phyloP scores from a whole-genome alignment of 805 yeast genomes.

The Deakozyma indianensis region DNA sequence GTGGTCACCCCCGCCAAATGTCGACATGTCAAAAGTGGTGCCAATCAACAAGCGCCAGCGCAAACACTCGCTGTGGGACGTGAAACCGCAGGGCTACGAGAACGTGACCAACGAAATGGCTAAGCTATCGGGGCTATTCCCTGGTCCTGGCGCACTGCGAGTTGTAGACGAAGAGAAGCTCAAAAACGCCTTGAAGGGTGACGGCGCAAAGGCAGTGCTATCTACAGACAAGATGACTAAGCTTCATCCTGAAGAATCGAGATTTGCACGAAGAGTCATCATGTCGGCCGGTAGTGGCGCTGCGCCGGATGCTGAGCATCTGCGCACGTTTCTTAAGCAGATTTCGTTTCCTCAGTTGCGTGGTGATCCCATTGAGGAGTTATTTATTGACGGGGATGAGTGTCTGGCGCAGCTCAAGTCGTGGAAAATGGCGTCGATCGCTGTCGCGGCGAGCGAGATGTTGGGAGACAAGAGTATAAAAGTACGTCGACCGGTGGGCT shows the following conservation, averaged over 20 bases:
- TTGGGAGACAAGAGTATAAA: neutral
- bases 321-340: neutral
- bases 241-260: neutral
- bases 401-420: neutral
- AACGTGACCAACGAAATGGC: slow-evolving; percentile 62
- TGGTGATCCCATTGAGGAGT: neutral
- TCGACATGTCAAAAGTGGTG: too few species aligned
- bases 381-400: neutral
- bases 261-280: neutral
- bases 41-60: slow-evolving; percentile 40
- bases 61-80: slow-evolving; percentile 50
- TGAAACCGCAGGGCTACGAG: slow-evolving; percentile 59
- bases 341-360: neutral
- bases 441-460: neutral
- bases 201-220: neutral
- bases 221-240: neutral
- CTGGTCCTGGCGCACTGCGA: slow-evolving; percentile 43
- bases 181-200: neutral
- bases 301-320: neutral
- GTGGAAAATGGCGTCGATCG: neutral
- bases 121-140: slow-evolving; percentile 65
- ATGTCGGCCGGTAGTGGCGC: neutral
- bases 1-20: too few species aligned
- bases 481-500: neutral
- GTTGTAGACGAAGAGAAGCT: neutral